Conservation (phyloP, 805 yeast genomes). For the Wickerhamiella occidentalis region DNA sequence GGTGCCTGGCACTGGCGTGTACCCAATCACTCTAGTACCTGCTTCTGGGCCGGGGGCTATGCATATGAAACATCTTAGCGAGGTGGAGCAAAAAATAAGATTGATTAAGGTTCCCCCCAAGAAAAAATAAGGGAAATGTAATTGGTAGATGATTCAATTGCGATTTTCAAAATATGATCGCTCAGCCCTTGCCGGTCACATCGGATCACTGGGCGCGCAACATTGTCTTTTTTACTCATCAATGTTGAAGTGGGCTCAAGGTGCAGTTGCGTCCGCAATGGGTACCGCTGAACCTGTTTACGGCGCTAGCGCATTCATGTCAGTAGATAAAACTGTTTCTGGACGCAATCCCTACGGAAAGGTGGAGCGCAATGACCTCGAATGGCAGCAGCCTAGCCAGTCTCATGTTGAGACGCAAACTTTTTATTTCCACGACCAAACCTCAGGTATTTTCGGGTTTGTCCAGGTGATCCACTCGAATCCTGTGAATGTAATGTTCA, state of each 20-base stretch:
- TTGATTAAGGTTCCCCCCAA: too few species aligned
- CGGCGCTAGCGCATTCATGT: conserved; percentile 81
- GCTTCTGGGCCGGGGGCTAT: background rate
- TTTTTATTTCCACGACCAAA: conserved; percentile 63
- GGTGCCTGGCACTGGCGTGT: too few species aligned
- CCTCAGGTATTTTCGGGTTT: conserved; percentile 62
- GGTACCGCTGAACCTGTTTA: conserved; percentile 97
- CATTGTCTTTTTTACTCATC: background rate
- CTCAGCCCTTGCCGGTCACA: background rate
- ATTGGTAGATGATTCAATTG: background rate
- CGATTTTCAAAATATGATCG: background rate
- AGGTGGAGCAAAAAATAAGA: background rate
- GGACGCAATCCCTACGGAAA: conserved; percentile 45
- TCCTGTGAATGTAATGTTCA: conserved; percentile 62
- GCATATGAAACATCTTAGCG: background rate
- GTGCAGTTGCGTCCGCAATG: conserved; percentile 61
- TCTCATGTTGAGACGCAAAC: conserved; percentile 95
- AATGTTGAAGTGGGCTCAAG: conserved; percentile 26
- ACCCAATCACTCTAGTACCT: background rate
- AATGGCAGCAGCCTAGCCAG: conserved; percentile 59
- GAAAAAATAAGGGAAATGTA: background rate
- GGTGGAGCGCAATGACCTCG: conserved; percentile 54
- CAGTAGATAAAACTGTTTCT: conserved; percentile 55
- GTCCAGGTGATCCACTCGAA: conserved; percentile 93
- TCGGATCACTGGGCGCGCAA: background rate